Conservation (phyloP, 1,284 basidiomycete genomes). For the Microbotryum lychnidis-dioicae region DNA sequence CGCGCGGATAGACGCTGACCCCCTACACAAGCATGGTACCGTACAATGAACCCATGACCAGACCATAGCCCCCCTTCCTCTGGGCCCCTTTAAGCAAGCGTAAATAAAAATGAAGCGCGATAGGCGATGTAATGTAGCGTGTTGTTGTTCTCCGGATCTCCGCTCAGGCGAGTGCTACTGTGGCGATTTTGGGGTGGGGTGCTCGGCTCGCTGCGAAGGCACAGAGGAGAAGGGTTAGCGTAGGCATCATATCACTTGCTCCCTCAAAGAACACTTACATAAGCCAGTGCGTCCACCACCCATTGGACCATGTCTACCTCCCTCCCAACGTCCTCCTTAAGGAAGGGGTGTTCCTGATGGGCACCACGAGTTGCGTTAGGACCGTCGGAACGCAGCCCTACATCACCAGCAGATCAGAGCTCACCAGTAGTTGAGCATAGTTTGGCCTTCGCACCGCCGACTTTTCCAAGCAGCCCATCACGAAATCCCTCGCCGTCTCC, state of each 20-base stretch:
- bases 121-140: no score
- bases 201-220: background rate
- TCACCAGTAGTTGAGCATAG: slow-evolving; percentile 70
- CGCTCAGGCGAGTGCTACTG: background rate
- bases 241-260: background rate
- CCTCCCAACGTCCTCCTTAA: slow-evolving; percentile 43
- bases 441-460: slow-evolving; percentile 68
- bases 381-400: background rate
- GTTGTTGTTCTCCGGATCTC: no score
- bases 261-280: background rate
- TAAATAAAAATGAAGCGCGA: no score
- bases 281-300: slow-evolving; percentile 58
- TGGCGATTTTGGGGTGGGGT: background rate
- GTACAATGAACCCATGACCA: no score
- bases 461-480: slow-evolving; percentile 56
- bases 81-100: no score
- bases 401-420: slow-evolving; percentile 25
- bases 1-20: no score
- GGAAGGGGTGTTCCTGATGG: slow-evolving; percentile 58
- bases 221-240: background rate
- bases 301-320: slow-evolving; percentile 50
- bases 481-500: slow-evolving; percentile 44
- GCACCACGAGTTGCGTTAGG: no score
- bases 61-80: no score
- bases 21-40: no score